A percentile compares a stretch with the other conserved stretches of the same genome.
Evolutionary conservation across 495 filamentous ascomycete genomes (phyloP).

Genomic region (Astrothelium subdiscretum): DNA sequence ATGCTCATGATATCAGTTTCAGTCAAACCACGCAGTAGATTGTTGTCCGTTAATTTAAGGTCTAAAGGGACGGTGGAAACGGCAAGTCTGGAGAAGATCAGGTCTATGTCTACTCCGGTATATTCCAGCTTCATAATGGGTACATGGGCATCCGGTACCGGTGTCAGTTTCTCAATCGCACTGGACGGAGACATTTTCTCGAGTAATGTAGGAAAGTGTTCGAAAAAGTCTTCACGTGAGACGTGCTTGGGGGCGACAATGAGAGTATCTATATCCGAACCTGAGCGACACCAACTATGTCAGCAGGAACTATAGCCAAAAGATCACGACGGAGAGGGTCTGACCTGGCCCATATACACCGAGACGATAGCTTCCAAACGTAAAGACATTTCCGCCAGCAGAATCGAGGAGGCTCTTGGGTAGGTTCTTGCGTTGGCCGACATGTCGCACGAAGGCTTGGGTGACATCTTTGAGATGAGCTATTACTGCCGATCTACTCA

Average conservation of each 20-base stretch:
- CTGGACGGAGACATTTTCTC: constrained; percentile 57
- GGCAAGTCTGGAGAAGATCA: constrained; percentile 76
- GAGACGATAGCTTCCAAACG: constrained; percentile 86
- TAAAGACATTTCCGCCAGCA: constrained; percentile 81
- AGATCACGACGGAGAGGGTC: constrained; percentile 6
- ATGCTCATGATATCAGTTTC: constrained; percentile 77
- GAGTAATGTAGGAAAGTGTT: constrained; percentile 68
- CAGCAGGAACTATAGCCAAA: constrained; percentile 6
- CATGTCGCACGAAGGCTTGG: constrained; percentile 71
- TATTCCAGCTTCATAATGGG: constrained; percentile 94
- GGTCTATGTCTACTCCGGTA: constrained; percentile 81
- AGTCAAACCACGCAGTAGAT: constrained; percentile 71
- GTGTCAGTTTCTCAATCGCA: constrained; percentile 73
- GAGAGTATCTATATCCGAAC: constrained; percentile 95
- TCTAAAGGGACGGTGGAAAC: constrained; percentile 59
- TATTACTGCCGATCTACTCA: constrained; percentile 7
- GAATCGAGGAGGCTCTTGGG: constrained; percentile 64
- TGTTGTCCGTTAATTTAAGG: constrained; percentile 67
- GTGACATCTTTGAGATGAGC: constrained; percentile 55
- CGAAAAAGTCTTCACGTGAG: constrained; percentile 77
- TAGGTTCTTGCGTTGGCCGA: constrained; percentile 63
- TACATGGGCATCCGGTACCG: constrained; percentile 80
- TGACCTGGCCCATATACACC: constrained; percentile 83
- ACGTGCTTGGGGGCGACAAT: constrained; percentile 84
- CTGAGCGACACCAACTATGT: constrained; percentile 25